phyloP scores from a whole-genome alignment of 257 asterid genomes.

The Scutellaria baicalensis region DNA sequence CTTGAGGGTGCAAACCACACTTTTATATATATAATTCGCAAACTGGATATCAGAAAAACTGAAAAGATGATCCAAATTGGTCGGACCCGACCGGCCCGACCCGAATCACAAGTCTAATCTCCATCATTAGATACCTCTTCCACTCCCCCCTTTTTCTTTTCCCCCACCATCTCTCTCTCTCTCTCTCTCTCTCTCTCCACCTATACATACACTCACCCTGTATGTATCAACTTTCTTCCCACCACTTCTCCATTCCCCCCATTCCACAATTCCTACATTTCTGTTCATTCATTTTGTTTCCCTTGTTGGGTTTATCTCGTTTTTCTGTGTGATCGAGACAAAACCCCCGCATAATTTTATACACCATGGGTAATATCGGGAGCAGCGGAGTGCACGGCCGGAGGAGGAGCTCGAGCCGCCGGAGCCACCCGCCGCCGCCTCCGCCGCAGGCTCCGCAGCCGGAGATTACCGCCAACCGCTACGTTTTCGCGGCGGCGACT shows the following conservation, averaged over 20 bases:
- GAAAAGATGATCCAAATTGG: too few species aligned
- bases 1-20: too few species aligned
- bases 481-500: slow-evolving; percentile 97
- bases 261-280: background rate
- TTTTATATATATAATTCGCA: too few species aligned
- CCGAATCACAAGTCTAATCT: slow-evolving; percentile 3
- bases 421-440: slow-evolving; percentile 75
- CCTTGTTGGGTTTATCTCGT: background rate
- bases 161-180: slow-evolving; percentile 10
- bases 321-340: background rate
- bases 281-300: background rate
- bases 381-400: slow-evolving; percentile 71
- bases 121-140: slow-evolving; percentile 42
- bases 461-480: slow-evolving; percentile 69
- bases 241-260: background rate
- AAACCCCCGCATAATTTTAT: background rate
- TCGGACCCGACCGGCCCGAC: background rate
- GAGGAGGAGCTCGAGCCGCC: slow-evolving; percentile 50
- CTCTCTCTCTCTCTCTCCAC: background rate
- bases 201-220: slow-evolving; percentile 21
- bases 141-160: slow-evolving; percentile 10
- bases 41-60: too few species aligned
- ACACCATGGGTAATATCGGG: slow-evolving; percentile 75
- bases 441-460: slow-evolving; percentile 69
- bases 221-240: slow-evolving; percentile 16